phyloP scores from a whole-genome alignment of 2,329 filamentous ascomycete species.

The Xylariomycetidae sp. region DNA sequence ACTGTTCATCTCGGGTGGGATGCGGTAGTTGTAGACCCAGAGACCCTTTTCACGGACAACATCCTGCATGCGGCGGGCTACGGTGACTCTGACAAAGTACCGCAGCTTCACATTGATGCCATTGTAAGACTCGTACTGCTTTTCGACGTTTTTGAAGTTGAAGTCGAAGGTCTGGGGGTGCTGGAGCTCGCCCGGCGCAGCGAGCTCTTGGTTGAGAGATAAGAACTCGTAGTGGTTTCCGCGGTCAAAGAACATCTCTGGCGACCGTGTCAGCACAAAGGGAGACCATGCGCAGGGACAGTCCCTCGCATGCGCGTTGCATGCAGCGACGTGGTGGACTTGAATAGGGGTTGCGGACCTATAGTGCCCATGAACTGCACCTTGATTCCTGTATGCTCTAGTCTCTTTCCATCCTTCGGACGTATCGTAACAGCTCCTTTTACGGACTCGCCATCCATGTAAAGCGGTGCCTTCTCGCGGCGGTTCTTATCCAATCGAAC shows the following conservation, averaged over 20 bases:
- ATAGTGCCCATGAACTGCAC: constrained; percentile 99
- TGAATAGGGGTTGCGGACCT: constrained; percentile 60
- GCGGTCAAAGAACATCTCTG: constrained; percentile 99
- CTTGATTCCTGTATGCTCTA: constrained; percentile 98
- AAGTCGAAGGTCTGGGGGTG: constrained; percentile 98
- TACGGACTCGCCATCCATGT: constrained; percentile 97
- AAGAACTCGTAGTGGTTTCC: constrained; percentile 99
- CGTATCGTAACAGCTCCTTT: constrained; percentile 93
- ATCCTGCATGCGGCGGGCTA: constrained; percentile 94
- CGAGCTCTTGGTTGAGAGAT: constrained; percentile 92
- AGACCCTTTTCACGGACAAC: constrained; percentile 98
- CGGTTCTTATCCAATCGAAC: constrained; percentile 98
- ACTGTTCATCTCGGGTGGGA: constrained; percentile 96
- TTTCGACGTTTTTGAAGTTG: constrained; percentile 99
- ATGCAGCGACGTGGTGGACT: no score
- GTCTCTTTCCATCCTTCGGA: constrained; percentile 94
- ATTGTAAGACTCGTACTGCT: constrained; percentile 99
- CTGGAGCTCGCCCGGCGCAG: constrained; percentile 93
- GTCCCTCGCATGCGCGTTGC: no score
- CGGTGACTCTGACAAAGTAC: constrained; percentile 96
- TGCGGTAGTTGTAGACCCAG: constrained; percentile 98
- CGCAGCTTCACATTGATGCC: constrained; percentile 99
- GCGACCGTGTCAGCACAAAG: no score
- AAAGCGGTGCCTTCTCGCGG: constrained; percentile 92
- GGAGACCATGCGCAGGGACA: no score